Evolutionary conservation across 1,284 basidiomycete species (phyloP).

Genomic region (Cryptococcus floricola): DNA sequence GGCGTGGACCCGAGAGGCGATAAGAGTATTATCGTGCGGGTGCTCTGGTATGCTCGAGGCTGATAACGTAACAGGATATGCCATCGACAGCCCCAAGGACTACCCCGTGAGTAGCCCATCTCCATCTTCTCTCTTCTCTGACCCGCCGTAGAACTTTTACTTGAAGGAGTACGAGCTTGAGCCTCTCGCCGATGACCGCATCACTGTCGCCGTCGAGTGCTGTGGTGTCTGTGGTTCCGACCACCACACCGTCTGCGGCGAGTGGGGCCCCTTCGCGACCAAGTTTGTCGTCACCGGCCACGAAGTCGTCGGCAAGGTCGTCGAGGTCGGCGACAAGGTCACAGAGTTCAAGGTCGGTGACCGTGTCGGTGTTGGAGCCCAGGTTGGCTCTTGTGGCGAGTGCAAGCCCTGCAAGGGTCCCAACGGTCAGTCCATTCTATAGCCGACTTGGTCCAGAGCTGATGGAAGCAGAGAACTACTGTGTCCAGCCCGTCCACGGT

Average conservation of each 20-base stretch:
- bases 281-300: constrained; percentile 52
- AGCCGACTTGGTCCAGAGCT: background rate
- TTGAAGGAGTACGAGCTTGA: constrained; percentile 64
- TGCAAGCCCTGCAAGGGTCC: constrained; percentile 56
- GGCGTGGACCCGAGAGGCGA: background rate
- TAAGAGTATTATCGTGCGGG: background rate
- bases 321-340: constrained; percentile 57
- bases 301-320: constrained; percentile 62
- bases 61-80: constrained; percentile 29
- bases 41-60: background rate
- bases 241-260: constrained; percentile 54
- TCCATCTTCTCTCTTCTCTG: background rate
- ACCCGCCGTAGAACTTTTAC: constrained; percentile 39
- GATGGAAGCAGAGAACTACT: constrained; percentile 48
- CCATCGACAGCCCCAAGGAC: constrained; percentile 42
- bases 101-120: constrained; percentile 29
- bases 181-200: constrained; percentile 59
- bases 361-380: constrained; percentile 63
- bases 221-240: constrained; percentile 28
- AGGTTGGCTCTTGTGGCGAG: constrained; percentile 50
- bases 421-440: constrained; percentile 16
- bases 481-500: constrained; percentile 45
- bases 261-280: constrained; percentile 52
- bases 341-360: constrained; percentile 60
- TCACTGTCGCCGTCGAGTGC: constrained; percentile 27